Base-by-base conservation (phyloP, 768 basidiomycete genomes). In the Lactifluus piperatus region DNA sequence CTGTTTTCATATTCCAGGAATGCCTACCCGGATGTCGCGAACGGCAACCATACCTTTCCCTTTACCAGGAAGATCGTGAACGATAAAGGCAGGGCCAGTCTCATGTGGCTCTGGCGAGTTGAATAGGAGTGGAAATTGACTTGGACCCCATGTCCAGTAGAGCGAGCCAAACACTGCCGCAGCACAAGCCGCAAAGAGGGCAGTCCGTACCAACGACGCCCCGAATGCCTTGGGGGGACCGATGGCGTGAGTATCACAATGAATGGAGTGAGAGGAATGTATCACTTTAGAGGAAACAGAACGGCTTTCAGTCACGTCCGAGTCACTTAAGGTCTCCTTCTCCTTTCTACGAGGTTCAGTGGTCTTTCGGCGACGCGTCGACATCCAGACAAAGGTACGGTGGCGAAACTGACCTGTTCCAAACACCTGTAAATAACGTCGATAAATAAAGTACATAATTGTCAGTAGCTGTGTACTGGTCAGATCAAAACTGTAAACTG, bases 41-140 rank as follows among this genome's bases (percentile, higher is more conserved):
- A 32, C 39, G 46, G 61, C 60, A 34, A 63, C 49, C 50, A 61
- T 6, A 13, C 62, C 62, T 30, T 63, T 63, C 14, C 62, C 62
- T 46, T 41, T 51, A 29, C 60, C 62, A 43, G 62, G 60, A 44
- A 63, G 44, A 24, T 63, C 60, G 10, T 39, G 44, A 9, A 63
- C 51, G 10, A 22, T 27, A 39, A 62, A 62, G 14, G 60, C 50
- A 22, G 37, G 45, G 0, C 11, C 27, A n/a, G 13, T 26, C 10
- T 60, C 37, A 27, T 48, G 37, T 18, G 14, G 27, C 11, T 36
- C 32, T 14, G 50, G 56, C 24, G 7, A 2, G 26, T 30, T 18
- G 32, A 5, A 27, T 32, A 13, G 26, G 13, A 11, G 27, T 24
- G 51, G 26, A 41, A n/a, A 2, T 16, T 20, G n/a, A 29, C 18